These are phyloP conservation scores for Talaromyces albobiverticillius DNA, from an alignment of 2,329 filamentous ascomycete genomes.

Conservation along the genomic window DNA sequence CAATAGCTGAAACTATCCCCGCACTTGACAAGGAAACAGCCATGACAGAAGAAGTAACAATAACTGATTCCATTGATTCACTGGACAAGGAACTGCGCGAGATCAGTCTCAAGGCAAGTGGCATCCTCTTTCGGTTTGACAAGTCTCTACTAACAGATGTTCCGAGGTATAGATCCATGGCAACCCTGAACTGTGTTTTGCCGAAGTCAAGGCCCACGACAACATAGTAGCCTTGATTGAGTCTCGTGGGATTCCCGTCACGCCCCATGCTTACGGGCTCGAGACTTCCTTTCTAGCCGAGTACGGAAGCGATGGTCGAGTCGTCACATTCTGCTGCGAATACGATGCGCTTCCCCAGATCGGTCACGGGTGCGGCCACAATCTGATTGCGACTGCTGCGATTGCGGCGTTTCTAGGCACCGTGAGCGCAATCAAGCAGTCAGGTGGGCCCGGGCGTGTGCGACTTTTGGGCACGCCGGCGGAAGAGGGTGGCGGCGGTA, in stretches of 20 bases:
- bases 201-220: constrained; percentile 17
- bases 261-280: constrained; percentile 15
- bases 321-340: constrained; percentile 19
- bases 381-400: background rate
- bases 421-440: constrained; percentile 1
- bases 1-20: too few relatives aligned
- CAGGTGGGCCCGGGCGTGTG: constrained; percentile 16
- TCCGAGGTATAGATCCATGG: constrained; percentile 10
- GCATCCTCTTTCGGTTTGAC: background rate
- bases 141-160: background rate
- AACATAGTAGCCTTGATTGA: constrained; percentile 15
- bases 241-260: constrained; percentile 5
- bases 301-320: constrained; percentile 9
- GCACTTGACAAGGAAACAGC: background rate
- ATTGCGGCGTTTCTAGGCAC: constrained; percentile 16
- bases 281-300: constrained; percentile 4
- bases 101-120: background rate
- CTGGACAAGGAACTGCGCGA: background rate
- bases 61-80: background rate
- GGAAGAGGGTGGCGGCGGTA: constrained; percentile 26
- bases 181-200: constrained; percentile 17
- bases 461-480: constrained; percentile 26
- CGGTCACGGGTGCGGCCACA: constrained; percentile 14
- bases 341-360: constrained; percentile 20
- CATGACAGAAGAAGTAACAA: background rate